phyloP scores from a whole-genome alignment of 2,329 filamentous ascomycete genomes.

The Scolecobasidium constrictum region DNA sequence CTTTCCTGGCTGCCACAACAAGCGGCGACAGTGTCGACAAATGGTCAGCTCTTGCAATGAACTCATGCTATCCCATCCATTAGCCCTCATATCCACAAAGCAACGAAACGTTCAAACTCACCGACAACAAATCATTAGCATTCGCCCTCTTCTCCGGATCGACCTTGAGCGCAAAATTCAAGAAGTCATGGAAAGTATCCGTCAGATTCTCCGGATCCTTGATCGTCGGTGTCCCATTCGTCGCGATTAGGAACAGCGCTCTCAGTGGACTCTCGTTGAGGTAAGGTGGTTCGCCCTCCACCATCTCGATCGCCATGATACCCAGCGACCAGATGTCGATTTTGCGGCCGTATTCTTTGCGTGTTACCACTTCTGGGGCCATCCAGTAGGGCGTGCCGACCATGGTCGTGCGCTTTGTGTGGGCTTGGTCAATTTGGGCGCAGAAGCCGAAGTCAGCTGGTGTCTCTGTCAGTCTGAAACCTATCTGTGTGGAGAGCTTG shows the following conservation, averaged over 20 bases:
- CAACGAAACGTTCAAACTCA: constrained; percentile 41
- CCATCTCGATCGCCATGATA: constrained; percentile 99
- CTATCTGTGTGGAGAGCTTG: background rate
- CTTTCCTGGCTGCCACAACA: constrained; percentile 74
- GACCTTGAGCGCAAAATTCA: constrained; percentile 88
- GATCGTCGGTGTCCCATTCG: constrained; percentile 88
- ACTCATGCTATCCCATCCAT: constrained; percentile 27
- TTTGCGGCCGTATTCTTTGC: constrained; percentile 96
- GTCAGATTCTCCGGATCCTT: constrained; percentile 84
- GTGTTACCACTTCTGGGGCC: constrained; percentile 94
- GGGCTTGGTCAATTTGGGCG: constrained; percentile 92
- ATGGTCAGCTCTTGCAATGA: constrained; percentile 41
- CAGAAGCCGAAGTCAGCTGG: constrained; percentile 97
- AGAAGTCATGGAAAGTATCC: constrained; percentile 76
- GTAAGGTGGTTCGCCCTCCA: constrained; percentile 95
- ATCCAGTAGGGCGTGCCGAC: constrained; percentile 99
- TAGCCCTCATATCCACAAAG: constrained; percentile 13
- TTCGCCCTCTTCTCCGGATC: constrained; percentile 95
- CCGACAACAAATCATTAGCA: constrained; percentile 84
- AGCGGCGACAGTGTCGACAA: constrained; percentile 68
- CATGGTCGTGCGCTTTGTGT: constrained; percentile 98
- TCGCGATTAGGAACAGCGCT: constrained; percentile 91
- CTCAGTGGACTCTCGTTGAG: constrained; percentile 88
- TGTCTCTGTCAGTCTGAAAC: constrained; percentile 12
- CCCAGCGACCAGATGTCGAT: constrained; percentile 98